phyloP scores from a whole-genome alignment of 768 basidiomycete genomes.

The Auricularia heimuer region DNA sequence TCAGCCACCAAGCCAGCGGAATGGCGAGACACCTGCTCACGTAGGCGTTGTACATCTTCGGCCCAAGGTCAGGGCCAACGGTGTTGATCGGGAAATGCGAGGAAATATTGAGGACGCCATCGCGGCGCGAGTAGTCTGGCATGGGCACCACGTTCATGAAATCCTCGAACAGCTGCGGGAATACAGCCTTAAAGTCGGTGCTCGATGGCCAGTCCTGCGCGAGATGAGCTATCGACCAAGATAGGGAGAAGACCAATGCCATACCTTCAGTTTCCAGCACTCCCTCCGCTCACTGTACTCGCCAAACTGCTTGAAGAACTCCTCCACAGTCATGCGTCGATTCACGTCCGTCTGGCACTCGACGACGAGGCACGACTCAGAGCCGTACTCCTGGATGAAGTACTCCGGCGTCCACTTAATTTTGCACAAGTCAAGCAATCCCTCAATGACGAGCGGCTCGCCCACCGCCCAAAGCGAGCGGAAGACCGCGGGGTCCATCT shows the following conservation, averaged over 20 bases:
- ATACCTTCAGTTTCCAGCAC: constrained; percentile 71
- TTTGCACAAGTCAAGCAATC: constrained; percentile 49
- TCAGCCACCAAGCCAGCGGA: neutral
- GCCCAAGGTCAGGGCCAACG: constrained; percentile 73
- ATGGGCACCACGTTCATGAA: constrained; percentile 77
- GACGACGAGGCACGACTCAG: constrained; percentile 57
- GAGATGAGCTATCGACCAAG: neutral
- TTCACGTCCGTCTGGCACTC: constrained; percentile 73
- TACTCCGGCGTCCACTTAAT: constrained; percentile 75
- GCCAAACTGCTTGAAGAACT: constrained; percentile 78
- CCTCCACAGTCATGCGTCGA: constrained; percentile 51
- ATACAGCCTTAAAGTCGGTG: constrained; percentile 70
- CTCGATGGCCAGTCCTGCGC: constrained; percentile 89
- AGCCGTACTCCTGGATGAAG: constrained; percentile 60
- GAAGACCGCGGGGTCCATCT: constrained; percentile 53
- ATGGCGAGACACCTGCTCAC: constrained; percentile 11
- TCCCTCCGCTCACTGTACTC: constrained; percentile 45
- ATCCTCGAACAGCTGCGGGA: constrained; percentile 80
- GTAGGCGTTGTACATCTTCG: constrained; percentile 91
- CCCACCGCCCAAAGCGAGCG: constrained; percentile 62
- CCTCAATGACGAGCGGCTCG: constrained; percentile 69
- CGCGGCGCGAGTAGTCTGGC: constrained; percentile 81
- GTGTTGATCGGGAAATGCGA: constrained; percentile 81
- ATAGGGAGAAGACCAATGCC: constrained; percentile 5
- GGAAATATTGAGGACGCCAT: constrained; percentile 81